Conservation (phyloP, 352 stramenopile genomes). For the Pythium periplocum region DNA sequence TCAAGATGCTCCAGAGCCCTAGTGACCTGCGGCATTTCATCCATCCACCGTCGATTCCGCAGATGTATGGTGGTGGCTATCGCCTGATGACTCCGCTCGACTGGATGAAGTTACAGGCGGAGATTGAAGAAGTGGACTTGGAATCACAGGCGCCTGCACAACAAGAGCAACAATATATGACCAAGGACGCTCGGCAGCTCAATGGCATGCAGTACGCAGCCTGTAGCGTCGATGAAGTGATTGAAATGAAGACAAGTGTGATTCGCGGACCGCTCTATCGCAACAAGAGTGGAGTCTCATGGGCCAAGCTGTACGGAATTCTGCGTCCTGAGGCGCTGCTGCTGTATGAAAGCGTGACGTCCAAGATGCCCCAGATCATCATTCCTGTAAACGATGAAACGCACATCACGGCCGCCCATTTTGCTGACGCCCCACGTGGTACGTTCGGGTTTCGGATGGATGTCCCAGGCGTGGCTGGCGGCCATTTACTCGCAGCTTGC, state of each 20-base stretch:
- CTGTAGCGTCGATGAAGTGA: conserved; percentile 54
- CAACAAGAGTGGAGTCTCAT: conserved; percentile 65
- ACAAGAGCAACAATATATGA: conserved; percentile 46
- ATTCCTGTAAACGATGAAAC: conserved; percentile 69
- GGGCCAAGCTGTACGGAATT: conserved; percentile 66
- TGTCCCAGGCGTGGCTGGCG: conserved; percentile 50
- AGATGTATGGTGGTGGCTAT: conserved; percentile 61
- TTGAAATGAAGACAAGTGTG: conserved; percentile 66
- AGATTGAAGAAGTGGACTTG: conserved; percentile 67
- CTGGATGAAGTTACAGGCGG: conserved; percentile 68
- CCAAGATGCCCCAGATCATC: conserved; percentile 63
- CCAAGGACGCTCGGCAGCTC: conserved; percentile 42
- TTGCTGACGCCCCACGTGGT: conserved; percentile 43
- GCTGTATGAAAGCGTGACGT: conserved; percentile 56
- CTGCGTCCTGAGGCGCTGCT: conserved; percentile 64
- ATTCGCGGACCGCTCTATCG: conserved; percentile 58
- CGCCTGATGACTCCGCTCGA: conserved; percentile 36
- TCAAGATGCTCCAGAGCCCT: conserved; percentile 38
- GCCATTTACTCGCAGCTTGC: conserved; percentile 47
- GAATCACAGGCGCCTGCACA: conserved; percentile 23
- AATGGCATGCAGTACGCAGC: conserved; percentile 82
- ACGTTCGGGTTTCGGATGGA: conserved; percentile 60
- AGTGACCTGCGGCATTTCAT: conserved; percentile 51
- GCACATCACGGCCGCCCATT: conserved; percentile 32
- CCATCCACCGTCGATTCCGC: conserved; percentile 34